Conservation (phyloP, 768 basidiomycete genomes). For the Pleurotus sapidus region DNA sequence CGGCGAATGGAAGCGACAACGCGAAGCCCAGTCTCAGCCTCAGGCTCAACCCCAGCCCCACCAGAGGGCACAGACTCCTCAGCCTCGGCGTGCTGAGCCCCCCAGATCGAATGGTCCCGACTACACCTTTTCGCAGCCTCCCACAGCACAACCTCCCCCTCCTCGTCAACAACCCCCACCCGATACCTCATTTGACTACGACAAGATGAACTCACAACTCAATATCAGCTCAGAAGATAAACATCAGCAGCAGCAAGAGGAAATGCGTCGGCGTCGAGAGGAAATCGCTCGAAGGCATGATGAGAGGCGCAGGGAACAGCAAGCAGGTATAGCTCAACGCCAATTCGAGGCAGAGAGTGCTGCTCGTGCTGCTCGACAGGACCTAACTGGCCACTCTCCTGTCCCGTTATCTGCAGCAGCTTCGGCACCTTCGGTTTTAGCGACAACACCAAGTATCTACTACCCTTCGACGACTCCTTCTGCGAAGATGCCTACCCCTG, state of each 20-base stretch:
- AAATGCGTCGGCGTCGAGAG: constrained; percentile 42
- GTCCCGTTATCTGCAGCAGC: constrained; percentile 11
- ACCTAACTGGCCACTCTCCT: constrained; percentile 20
- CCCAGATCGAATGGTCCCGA: constrained; percentile 16
- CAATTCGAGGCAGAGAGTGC: constrained; percentile 60
- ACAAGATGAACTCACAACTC: constrained; percentile 1
- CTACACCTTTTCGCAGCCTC: constrained; percentile 9
- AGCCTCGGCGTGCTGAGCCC: constrained; percentile 11
- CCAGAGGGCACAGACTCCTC: constrained; percentile 29
- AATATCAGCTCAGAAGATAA: constrained; percentile 24
- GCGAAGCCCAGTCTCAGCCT: constrained; percentile 21
- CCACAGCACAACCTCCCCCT: not conserved
- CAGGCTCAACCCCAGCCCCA: constrained; percentile 5
- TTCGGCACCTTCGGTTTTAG: constrained; percentile 13
- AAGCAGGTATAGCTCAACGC: constrained; percentile 53
- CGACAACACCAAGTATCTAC: constrained; percentile 13
- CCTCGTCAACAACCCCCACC: constrained; percentile 3
- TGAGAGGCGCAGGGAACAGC: constrained; percentile 45
- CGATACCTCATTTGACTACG: constrained; percentile 2
- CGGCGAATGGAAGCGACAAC: constrained; percentile 23
- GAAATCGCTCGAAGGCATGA: constrained; percentile 35
- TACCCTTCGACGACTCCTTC: constrained; percentile 14
- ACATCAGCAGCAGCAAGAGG: constrained; percentile 38
- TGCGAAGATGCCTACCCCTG: constrained; percentile 16
- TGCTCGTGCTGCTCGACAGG: constrained; percentile 41